Base-by-base conservation (phyloP, 164 flowering plant genomes). In the Magnolia changhungtana region DNA sequence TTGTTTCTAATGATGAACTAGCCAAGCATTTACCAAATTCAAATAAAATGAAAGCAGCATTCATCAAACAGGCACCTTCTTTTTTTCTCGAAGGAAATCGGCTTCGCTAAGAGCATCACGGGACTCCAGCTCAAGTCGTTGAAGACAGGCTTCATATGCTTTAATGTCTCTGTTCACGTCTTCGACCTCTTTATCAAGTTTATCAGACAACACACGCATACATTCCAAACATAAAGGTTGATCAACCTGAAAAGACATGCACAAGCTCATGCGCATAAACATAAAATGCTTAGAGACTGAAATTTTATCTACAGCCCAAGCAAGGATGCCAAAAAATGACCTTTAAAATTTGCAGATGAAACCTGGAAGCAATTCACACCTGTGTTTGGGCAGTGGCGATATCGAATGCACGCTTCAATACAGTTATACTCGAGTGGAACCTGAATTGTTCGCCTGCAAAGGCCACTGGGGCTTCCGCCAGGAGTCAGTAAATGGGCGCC, bases 151-250 rank as follows among this genome's bases (percentile, higher is more conserved):
- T 86, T 96, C 99, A 88, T 96, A 96, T 7, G 97, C 97, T 86
- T 92, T 86, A 63, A 92, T 88, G 86, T 95, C 99, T 83, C 91
- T 91, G 79, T 87, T 91, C 77, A 89, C 93, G 88, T 96, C 98
- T 85, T 94, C 99, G 79, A 94, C 96, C 86, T 96, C 99, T 83
- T 94, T 94, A 78, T 96, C 99, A 77, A 96, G 93, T 78, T 96
- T 96, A 82, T 90, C 97, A 61, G 98, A 96, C 81, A 94, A 75
- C 50, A 91, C 87, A 61, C 97, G 86, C 99, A 96, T 94, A 83
- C 99, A 96, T 74, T 94, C 99, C 68, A 96, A 89, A 86, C 99
- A 96, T 37, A 96, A 72, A 74, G 99, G 99, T 82, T 94, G 98
- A 77, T 94, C 99, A 82, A 96, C 94, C 98, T 96, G 87, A 64